Base-by-base conservation (phyloP, 805 yeast genomes). In the Hanseniaspora thailandica region DNA sequence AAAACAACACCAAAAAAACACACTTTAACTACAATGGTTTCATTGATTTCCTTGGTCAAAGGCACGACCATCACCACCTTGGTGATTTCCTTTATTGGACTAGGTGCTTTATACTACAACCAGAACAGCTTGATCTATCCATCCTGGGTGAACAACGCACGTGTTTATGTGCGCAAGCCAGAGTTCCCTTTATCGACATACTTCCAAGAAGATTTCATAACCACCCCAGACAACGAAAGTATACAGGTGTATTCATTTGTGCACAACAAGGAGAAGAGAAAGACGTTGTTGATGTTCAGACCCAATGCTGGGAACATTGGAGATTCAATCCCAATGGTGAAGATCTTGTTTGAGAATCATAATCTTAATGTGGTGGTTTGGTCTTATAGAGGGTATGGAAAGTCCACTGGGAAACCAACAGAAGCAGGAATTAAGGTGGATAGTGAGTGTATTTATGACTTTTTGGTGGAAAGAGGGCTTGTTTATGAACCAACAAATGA, bases 281-380 rank as follows among this genome's bases (percentile, higher is more conserved):
- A 49, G 33, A 84, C 97, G 0, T 75, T 90, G 10, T 61, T 93
- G 25, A 75, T 93, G 20, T 72, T 89, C 49, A 81, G 88, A 47
- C 97, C 97, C 4, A 90, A 90, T 67, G 97, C 97, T 1, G 97
- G 97, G 5, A 90, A 93, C 65, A 90, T 90, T 58, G 97, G 97
- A 17, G 87, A 86, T 63, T 81, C 84, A 28, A 69, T 90, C 46
- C 96, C 96, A 1, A 77, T 87, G 8, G 95, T 85, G 2, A 73
- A 81, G 46, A 65, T 82, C 9, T 80, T 89, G 57, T 85, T 78
- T 66, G 68, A 72, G 47, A 68, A 72, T 36, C 74, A 82, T 66
- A 77, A 79, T 13, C 78, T 81, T 67, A 87, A 89, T 65, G 95
- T 88, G 2, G 76, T 90, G 46, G 78, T 86, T 5, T 84, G 86